Percentiles rank a stretch among this genome's conserved stretches.
Conservation (phyloP, 495 filamentous ascomycete genomes). For the Astrothelium subdiscretum region DNA sequence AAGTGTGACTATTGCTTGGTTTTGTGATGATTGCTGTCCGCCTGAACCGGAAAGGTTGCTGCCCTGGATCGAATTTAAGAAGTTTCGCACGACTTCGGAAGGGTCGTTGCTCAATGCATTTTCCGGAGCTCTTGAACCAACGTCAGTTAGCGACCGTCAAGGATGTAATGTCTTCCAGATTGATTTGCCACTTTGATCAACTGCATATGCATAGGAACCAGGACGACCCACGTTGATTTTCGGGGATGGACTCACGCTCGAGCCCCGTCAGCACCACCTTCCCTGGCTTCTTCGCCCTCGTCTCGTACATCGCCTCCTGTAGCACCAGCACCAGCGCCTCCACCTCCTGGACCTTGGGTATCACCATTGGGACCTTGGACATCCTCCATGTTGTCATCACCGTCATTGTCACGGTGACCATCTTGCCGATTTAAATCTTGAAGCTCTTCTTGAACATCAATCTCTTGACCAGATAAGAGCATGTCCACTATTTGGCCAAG, state of each 20-base stretch:
- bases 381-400: constrained; percentile 78
- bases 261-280: constrained; percentile 90
- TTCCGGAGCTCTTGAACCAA: not conserved
- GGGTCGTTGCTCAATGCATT: constrained; percentile 32
- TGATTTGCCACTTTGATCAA: not conserved
- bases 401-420: constrained; percentile 42
- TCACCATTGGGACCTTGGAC: constrained; percentile 56
- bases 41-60: constrained; percentile 25
- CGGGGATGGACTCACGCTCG: constrained; percentile 77
- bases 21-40: constrained; percentile 25
- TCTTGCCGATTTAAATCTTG: constrained; percentile 39
- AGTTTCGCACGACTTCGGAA: constrained; percentile 65
- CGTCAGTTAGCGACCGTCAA: not conserved
- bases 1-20: constrained; percentile 51
- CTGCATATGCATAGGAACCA: not conserved
- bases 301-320: constrained; percentile 83
- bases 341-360: constrained; percentile 49
- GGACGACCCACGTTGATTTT: not conserved
- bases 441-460: constrained; percentile 70
- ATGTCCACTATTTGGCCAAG: constrained; percentile 75
- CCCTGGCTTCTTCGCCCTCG: constrained; percentile 75
- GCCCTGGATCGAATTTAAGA: constrained; percentile 71
- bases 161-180: not conserved
- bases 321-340: constrained; percentile 73
- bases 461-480: constrained; percentile 65